Conservation (phyloP, 148 eudicot genomes). For the Nepenthes gracilis region DNA sequence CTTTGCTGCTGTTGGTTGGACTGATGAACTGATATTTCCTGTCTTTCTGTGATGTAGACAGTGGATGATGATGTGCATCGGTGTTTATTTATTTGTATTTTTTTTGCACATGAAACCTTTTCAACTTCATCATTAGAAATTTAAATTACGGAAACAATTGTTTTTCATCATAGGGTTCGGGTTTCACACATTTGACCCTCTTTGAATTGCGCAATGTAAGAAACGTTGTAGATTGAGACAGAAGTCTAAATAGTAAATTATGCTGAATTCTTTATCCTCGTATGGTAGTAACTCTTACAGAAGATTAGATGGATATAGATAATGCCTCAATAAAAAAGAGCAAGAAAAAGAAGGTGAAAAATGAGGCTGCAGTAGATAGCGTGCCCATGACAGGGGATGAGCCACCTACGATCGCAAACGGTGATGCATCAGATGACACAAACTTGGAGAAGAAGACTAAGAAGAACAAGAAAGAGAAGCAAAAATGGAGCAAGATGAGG, state of each 20-base stretch:
- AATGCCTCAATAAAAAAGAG: constrained; percentile 43
- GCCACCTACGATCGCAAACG: constrained; percentile 24
- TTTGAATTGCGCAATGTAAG: too few species aligned
- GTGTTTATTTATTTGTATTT: background rate
- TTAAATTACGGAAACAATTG: too few species aligned
- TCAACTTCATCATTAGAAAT: too few species aligned
- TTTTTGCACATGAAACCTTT: too few species aligned
- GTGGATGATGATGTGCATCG: background rate
- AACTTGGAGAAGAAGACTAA: constrained; percentile 14
- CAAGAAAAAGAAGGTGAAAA: constrained; percentile 66
- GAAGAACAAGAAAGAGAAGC: constrained; percentile 19
- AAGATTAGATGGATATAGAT: constrained; percentile 54
- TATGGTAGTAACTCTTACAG: constrained; percentile 8
- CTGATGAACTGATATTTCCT: too few species aligned
- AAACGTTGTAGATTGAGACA: too few species aligned
- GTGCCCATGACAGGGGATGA: constrained; percentile 19
- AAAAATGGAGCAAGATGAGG: background rate
- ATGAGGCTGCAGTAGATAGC: constrained; percentile 15
- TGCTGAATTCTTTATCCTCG: background rate
- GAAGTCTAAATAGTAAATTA: too few species aligned
- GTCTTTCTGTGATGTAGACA: too few species aligned
- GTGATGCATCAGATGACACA: constrained; percentile 16
- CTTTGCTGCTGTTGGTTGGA: too few species aligned
- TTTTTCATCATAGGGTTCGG: too few species aligned
- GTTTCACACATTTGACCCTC: too few species aligned